phyloP scores from a whole-genome alignment of 345 rosid genomes.

The Angophora floribunda region DNA sequence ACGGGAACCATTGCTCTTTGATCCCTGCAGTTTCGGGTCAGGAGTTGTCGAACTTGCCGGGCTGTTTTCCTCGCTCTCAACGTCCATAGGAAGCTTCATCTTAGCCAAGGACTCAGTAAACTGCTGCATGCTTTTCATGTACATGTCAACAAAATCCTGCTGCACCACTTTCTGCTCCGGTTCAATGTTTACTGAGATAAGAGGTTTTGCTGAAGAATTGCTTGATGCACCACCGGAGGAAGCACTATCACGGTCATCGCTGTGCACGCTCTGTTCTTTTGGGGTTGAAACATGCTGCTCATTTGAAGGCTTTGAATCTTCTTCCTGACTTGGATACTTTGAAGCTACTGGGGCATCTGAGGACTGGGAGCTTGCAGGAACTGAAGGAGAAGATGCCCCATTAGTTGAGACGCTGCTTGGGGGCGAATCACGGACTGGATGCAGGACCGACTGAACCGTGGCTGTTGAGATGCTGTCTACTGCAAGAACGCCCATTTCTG shows the following conservation, averaged over 20 bases:
- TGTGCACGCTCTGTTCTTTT: constrained; percentile 28
- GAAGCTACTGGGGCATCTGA: constrained; percentile 21
- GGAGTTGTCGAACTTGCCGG: constrained; percentile 83
- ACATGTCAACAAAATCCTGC: constrained; percentile 97
- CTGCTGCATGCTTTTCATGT: constrained; percentile 99
- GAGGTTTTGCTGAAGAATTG: constrained; percentile 35
- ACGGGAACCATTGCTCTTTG: constrained; percentile 73
- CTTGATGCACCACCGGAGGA: constrained; percentile 35
- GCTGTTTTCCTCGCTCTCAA: constrained; percentile 56
- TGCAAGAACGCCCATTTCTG: constrained; percentile 24
- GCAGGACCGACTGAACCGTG: constrained; percentile 34
- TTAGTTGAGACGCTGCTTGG: constrained; percentile 73
- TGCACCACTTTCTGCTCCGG: constrained; percentile 75
- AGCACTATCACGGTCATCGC: constrained; percentile 32
- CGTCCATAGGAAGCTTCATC: constrained; percentile 96
- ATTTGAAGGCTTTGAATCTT: constrained; percentile 26
- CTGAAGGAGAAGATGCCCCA: constrained; percentile 65
- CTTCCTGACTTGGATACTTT: background rate
- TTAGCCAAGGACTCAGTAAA: constrained; percentile 98
- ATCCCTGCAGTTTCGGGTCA: constrained; percentile 56
- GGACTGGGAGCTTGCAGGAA: constrained; percentile 50
- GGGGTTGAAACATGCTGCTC: constrained; percentile 33
- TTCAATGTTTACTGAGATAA: constrained; percentile 45
- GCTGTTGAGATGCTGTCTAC: constrained; percentile 41
- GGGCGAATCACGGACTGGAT: constrained; percentile 61